A percentile compares a stretch with the other conserved stretches of the same genome.
Conservation (phyloP, 768 basidiomycete genomes). For the Mrakia gelida region DNA sequence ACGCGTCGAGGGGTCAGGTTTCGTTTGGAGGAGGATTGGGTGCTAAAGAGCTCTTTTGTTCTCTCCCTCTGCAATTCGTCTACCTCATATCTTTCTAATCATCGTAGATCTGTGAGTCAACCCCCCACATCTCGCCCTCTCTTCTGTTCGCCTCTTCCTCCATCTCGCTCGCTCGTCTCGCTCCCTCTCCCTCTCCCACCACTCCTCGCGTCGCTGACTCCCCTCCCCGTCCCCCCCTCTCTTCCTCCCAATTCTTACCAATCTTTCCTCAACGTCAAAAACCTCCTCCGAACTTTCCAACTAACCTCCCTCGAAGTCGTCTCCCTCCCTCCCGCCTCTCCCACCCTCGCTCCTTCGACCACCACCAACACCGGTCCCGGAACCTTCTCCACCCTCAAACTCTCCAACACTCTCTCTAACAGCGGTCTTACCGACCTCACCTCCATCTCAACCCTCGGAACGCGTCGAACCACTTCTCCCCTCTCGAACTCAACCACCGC, state of each 20-base stretch:
- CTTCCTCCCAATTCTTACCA: too few relatives aligned
- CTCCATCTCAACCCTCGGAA: background rate
- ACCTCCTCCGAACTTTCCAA: constrained; percentile 27
- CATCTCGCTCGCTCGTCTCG: too few relatives aligned
- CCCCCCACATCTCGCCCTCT: background rate
- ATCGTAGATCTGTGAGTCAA: background rate
- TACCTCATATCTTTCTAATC: background rate
- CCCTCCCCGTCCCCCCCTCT: background rate
- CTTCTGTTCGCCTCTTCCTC: background rate
- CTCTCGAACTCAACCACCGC: background rate
- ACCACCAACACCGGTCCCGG: background rate
- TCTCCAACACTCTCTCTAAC: background rate
- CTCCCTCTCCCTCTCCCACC: background rate
- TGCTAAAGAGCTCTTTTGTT: background rate
- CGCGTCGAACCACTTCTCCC: background rate
- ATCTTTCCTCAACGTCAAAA: constrained; percentile 17
- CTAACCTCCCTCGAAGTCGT: constrained; percentile 18
- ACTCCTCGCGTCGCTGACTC: too few relatives aligned
- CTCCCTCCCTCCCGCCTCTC: constrained; percentile 13
- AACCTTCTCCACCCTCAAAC: background rate
- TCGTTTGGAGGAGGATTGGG: too few relatives aligned
- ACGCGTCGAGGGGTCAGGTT: background rate
- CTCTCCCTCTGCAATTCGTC: background rate
- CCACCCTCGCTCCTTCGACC: background rate
- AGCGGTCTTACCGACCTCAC: background rate